Evolutionary conservation across 2,329 filamentous ascomycete genomes (phyloP).

Genomic region (Tolypocladium paradoxum): DNA sequence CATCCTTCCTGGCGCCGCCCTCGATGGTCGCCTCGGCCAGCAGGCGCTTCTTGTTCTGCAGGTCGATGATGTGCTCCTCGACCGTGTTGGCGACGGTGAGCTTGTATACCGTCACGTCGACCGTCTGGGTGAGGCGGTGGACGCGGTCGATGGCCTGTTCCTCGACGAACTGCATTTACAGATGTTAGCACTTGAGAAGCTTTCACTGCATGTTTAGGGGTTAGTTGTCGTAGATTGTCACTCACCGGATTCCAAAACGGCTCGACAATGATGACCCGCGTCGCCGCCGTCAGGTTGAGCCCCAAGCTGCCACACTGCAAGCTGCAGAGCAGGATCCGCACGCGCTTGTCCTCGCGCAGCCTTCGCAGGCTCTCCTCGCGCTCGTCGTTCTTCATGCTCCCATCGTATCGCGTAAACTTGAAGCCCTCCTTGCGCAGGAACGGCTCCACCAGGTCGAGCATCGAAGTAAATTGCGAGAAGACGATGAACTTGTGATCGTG

Average conservation of each 20-base stretch:
- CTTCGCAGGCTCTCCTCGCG: constrained; percentile 76
- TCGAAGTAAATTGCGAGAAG: constrained; percentile 96
- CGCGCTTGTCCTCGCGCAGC: constrained; percentile 63
- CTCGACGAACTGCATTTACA: constrained; percentile 66
- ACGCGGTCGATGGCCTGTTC: constrained; percentile 98
- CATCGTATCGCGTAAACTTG: constrained; percentile 82
- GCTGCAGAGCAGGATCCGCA: constrained; percentile 80
- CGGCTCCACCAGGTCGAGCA: constrained; percentile 92
- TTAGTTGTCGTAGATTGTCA: constrained; percentile 6
- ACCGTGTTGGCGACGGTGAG: constrained; percentile 79
- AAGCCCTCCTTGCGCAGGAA: constrained; percentile 69
- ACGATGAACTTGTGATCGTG: constrained; percentile 91
- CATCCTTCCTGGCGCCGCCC: constrained; percentile 58
- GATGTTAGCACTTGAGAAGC: constrained; percentile 2
- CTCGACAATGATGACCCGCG: constrained; percentile 86
- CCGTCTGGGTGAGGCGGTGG: constrained; percentile 92
- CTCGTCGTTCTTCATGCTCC: constrained; percentile 85
- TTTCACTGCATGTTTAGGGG: background rate
- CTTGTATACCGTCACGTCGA: constrained; percentile 92
- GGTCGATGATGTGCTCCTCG: constrained; percentile 85
- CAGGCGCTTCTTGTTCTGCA: constrained; percentile 88
- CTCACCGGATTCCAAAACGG: constrained; percentile 94
- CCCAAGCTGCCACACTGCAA: constrained; percentile 89
- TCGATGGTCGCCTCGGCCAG: constrained; percentile 90
- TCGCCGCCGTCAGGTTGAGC: constrained; percentile 88